Evolutionary conservation across 768 basidiomycete species (phyloP).

Genomic region (Rhodotorula toruloides): DNA sequence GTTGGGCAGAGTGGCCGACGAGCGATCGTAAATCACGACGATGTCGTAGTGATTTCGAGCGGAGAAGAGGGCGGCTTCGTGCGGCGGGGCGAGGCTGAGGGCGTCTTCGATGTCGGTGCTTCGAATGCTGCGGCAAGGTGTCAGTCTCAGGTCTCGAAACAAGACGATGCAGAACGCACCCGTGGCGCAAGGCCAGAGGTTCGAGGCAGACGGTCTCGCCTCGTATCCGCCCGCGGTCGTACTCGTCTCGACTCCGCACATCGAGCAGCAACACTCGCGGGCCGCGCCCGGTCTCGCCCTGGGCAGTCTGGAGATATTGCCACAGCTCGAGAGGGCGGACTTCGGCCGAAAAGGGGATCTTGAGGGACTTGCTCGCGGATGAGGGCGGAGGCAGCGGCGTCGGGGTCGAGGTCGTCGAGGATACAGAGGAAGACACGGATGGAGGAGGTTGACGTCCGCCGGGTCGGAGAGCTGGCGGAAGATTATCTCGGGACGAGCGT

Average conservation of each 20-base stretch:
- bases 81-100: conserved; percentile 62
- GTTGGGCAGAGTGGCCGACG: conserved; percentile 54
- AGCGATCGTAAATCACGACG: conserved; percentile 72
- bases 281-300: conserved; percentile 16
- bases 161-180: conserved; percentile 52
- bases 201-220: conserved; percentile 72
- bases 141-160: background rate
- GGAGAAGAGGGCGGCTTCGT: conserved; percentile 68
- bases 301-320: conserved; percentile 44
- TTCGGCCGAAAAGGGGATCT: conserved; percentile 24
- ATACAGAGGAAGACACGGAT: no score
- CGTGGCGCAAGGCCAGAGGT: conserved; percentile 66
- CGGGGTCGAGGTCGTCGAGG: background rate
- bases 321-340: conserved; percentile 17
- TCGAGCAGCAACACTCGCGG: conserved; percentile 66
- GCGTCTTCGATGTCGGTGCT: conserved; percentile 66
- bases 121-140: conserved; percentile 55
- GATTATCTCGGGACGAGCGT: background rate
- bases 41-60: conserved; percentile 85
- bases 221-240: conserved; percentile 67
- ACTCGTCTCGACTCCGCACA: conserved; percentile 71
- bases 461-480: background rate
- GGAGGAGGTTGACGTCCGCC: background rate
- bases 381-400: conserved; percentile 1
- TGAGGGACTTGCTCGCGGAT: background rate